Base-by-base conservation (phyloP, 202 grass and related monocot species). In the Bolboschoenoplectus hybrid region DNA sequence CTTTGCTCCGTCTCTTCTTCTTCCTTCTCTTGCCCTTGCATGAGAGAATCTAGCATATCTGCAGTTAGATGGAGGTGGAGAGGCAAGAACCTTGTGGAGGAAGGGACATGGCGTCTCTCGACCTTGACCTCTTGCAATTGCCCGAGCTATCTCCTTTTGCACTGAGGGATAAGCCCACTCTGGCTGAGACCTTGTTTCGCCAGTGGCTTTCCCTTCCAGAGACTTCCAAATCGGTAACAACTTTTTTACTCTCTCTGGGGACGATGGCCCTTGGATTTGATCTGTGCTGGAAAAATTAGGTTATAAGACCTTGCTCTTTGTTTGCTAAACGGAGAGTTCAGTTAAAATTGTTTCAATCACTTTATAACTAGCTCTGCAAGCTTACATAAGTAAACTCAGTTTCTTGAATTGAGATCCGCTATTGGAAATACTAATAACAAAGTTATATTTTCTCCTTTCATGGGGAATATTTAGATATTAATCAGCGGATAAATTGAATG, bases 141-240 rank as follows among this genome's bases (percentile, higher is more conserved):
- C 81, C 97, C 45, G 97, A 99, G 89, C 85, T 99, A n/a, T 93
- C 97, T 57, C 89, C 92, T 13, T 65, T 91, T 16, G 86, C 90
- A 19, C 88, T 99, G 43, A 94, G 91, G 46, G 93, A 97, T 62
- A 99, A 89, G 75, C 88, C 93, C 17, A 80, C 57, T 74, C 88
- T 97, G 49, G 82, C 87, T 19, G 93, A 94, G 9, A 83, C 79
- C 69, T 89, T 99, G 65, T 99, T 92, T 79, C 82, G 82, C 64
- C 97, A 99, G 93, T 99, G 97, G 97, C 97, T 99, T 66, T 88
- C 91, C 58, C 82, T 99, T 5, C 90, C 92, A 7, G 97, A 99
- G 69, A 91, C 97, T 1, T 85, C 86, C 41, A 99, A 96, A 90
- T 87, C 95, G 97, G 97, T 99, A 94, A 55, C 36, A 63, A 69